Evolutionary conservation across 306 rosid species (phyloP).

Genomic region (Rosa persica): DNA sequence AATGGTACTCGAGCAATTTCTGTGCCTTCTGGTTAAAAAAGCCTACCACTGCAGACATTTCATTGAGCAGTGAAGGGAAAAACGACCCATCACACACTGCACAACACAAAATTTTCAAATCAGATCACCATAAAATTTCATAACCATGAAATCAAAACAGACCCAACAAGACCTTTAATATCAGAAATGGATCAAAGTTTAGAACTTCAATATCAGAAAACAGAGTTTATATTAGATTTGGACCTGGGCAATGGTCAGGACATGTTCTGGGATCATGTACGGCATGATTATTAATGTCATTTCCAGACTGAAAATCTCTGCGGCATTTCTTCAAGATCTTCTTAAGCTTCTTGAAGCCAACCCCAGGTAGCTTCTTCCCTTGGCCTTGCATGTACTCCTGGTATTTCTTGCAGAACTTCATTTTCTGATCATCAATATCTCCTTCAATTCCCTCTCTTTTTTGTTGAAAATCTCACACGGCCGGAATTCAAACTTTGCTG

Average conservation of each 20-base stretch:
- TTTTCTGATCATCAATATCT: constrained; percentile 27
- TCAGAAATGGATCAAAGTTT: not conserved
- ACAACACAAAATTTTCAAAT: not conserved
- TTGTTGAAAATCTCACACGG: not conserved
- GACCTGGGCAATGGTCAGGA: constrained; percentile 74
- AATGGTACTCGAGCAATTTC: constrained; percentile 73
- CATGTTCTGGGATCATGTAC: constrained; percentile 39
- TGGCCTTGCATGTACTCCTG: constrained; percentile 81
- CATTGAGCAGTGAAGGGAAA: constrained; percentile 87
- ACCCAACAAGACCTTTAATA: not conserved
- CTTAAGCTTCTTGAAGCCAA: constrained; percentile 88
- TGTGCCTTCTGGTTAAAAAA: constrained; percentile 81
- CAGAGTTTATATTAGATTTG: not conserved
- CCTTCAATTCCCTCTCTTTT: not conserved
- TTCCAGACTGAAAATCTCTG: constrained; percentile 36
- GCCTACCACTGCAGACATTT: constrained; percentile 82
- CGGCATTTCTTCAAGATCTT: constrained; percentile 80
- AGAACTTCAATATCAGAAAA: not conserved
- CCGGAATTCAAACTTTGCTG: not conserved
- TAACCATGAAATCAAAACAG: not conserved
- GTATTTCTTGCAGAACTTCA: constrained; percentile 96
- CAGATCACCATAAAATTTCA: not conserved
- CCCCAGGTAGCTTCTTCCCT: constrained; percentile 65
- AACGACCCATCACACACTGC: constrained; percentile 92
- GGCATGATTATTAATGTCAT: constrained; percentile 25